Evolutionary conservation across 2,329 filamentous ascomycete genomes (phyloP).

Genomic region (Hypomyces rosellus): DNA sequence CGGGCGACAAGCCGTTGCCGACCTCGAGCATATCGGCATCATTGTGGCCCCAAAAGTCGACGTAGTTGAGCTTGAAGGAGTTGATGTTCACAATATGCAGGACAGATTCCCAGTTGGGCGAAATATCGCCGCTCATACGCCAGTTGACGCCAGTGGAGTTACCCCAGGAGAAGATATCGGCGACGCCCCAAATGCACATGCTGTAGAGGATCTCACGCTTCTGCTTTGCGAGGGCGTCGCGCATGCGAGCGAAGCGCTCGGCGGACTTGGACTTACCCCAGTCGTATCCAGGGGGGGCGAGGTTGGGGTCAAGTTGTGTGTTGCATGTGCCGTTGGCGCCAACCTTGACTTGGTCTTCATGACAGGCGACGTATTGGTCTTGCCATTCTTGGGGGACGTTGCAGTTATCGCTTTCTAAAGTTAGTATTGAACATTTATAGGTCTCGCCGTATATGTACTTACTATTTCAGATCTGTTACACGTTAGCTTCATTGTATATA

Average conservation of each 20-base stretch:
- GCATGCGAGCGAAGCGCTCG: constrained; percentile 43
- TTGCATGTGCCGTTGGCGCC: constrained; percentile 12
- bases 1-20: constrained; percentile 41
- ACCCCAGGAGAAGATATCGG: constrained; percentile 44
- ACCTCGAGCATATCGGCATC: constrained; percentile 48
- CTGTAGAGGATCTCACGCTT: constrained; percentile 43
- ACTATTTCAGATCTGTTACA: constrained; percentile 14
- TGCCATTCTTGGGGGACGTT: constrained; percentile 32
- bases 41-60: constrained; percentile 43
- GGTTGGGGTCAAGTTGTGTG: background rate
- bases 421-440: background rate
- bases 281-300: constrained; percentile 17
- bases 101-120: constrained; percentile 28
- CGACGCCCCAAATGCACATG: constrained; percentile 49
- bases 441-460: background rate
- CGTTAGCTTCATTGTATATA: background rate
- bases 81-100: constrained; percentile 41
- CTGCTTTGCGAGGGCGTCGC: constrained; percentile 41
- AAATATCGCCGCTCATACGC: constrained; percentile 39
- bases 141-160: constrained; percentile 41
- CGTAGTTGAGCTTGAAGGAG: constrained; percentile 37
- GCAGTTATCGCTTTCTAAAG: constrained; percentile 43
- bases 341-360: constrained; percentile 15
- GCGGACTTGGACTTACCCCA: constrained; percentile 24
- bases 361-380: constrained; percentile 25